Evolutionary conservation across 2,329 filamentous ascomycete genomes (phyloP), one percentile per base, ranked within the genome.

Genomic region (Aureobasidium pullulans): DNA sequence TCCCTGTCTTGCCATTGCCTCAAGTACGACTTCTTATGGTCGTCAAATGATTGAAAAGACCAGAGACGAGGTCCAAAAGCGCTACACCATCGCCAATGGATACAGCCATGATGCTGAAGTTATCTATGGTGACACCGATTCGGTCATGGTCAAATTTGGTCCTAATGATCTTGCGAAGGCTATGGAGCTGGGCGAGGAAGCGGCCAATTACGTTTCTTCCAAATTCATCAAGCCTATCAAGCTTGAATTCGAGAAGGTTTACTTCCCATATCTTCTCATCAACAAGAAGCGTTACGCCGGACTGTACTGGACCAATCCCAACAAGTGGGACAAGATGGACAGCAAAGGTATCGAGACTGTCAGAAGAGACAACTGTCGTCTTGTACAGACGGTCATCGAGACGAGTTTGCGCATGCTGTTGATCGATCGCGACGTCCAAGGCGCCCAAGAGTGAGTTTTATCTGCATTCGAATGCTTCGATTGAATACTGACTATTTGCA

Each of bases 211-310:
- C 66, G 94, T 99, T 42, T 96, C 94, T 4, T 82, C 83, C 47
- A 96, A 96, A 72, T 99, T 99, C 71, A 79, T 92, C 72, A 95
- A 94, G 70, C 94, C 94, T 4, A 99, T 99, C 81, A 99, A 97
- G 77, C 84, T 99, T 34, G 94, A 99, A 73, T 99, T 99, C 75
- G 94, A 99, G 73, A 99, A 99, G 76, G 93, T 99, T 1, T 99
- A 99, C 75, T 99, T 89, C 72, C 94, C 94, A 0, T 99, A 99
- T 71, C 81, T 99, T 36, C 81, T 99, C 54, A 99, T 99, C 84
- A 99, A 99, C 84, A 99, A 99, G 80, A 99, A 99, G 79, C 88
- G 94, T 64, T 99, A 99, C 69, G 94, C 94, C 8, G 94, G 94
- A n/a, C 76, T 99, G 34, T 97, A 90, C 76, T 99, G 92, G 92